Conservation (phyloP, 345 rosid genomes). For the Salix viminalis region DNA sequence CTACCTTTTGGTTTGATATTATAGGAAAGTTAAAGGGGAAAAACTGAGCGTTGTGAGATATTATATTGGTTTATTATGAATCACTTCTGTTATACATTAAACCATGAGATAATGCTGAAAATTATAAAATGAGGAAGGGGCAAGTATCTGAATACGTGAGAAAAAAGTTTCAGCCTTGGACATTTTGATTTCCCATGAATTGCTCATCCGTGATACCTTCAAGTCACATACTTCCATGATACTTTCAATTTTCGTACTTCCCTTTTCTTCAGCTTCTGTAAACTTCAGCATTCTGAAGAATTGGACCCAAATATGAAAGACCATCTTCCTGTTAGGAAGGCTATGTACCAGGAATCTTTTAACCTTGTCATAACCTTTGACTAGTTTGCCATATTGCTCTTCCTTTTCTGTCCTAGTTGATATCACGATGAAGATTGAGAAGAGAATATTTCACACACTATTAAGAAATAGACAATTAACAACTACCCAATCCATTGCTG, state of each 20-base stretch:
- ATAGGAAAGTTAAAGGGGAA: neutral
- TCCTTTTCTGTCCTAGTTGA: too few relatives aligned
- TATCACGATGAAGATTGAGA: too few relatives aligned
- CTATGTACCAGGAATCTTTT: slow-evolving; percentile 16
- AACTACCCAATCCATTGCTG: too few relatives aligned
- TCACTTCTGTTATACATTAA: neutral
- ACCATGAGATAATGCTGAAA: neutral
- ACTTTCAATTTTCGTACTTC: neutral
- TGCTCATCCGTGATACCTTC: neutral
- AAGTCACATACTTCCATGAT: neutral
- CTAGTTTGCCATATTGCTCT: too few relatives aligned
- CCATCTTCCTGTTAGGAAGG: neutral
- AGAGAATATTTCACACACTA: too few relatives aligned
- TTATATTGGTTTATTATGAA: neutral
- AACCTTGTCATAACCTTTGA: too few relatives aligned
- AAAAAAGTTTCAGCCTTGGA: neutral
- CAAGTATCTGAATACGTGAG: neutral
- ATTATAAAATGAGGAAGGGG: neutral
- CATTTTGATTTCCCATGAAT: neutral
- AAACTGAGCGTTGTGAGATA: neutral
- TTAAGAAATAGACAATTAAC: too few relatives aligned
- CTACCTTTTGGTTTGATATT: neutral
- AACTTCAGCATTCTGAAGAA: slow-evolving; percentile 12
- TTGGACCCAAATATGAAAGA: slow-evolving; percentile 8
- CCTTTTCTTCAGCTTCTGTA: neutral